phyloP scores from a whole-genome alignment of 768 basidiomycete genomes.

The Coprinopsis cinerea region DNA sequence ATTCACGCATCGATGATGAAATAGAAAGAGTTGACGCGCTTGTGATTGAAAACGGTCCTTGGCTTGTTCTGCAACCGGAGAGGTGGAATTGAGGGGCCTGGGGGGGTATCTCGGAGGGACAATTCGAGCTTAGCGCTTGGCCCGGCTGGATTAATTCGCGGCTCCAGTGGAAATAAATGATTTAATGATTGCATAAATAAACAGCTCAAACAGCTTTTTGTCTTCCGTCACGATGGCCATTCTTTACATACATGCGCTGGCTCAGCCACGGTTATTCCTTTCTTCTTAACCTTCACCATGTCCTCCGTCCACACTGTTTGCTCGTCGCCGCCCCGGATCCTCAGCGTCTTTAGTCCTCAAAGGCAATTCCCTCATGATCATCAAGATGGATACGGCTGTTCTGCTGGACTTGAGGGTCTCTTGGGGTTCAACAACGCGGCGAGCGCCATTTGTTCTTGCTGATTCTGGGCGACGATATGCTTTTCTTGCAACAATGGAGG shows the following conservation, averaged over 20 bases:
- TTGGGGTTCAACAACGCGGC: too few relatives aligned
- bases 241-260: not conserved
- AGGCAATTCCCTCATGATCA: too few relatives aligned
- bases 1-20: not conserved
- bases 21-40: not conserved
- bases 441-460: too few relatives aligned
- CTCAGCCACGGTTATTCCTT: not conserved
- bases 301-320: too few relatives aligned
- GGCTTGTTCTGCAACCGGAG: not conserved
- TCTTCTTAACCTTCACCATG: not conserved
- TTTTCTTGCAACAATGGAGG: too few relatives aligned
- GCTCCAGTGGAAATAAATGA: not conserved
- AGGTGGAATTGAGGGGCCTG: not conserved
- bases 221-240: conserved; percentile 3
- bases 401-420: too few relatives aligned
- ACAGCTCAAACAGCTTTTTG: not conserved
- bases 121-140: not conserved
- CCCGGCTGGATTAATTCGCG: not conserved
- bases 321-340: too few relatives aligned
- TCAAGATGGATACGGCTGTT: too few relatives aligned
- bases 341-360: too few relatives aligned
- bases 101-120: not conserved
- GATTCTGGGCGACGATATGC: too few relatives aligned
- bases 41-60: not conserved
- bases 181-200: not conserved